phyloP scores from a whole-genome alignment of 2,329 filamentous ascomycete genomes.

The Endoconidiophora laricicola region DNA sequence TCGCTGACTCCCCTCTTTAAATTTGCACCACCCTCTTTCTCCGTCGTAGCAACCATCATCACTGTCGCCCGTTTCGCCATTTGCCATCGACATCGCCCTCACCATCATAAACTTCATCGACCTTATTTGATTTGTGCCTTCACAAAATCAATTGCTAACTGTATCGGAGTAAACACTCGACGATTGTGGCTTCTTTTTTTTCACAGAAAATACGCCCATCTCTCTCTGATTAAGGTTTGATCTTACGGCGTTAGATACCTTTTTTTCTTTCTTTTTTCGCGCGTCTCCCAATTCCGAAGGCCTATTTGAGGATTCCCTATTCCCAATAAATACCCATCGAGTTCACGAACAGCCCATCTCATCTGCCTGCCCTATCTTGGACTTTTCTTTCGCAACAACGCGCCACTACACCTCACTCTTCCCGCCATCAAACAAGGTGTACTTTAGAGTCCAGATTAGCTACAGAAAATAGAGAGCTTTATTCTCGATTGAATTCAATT shows the following conservation, averaged over 20 bases:
- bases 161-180: too few species aligned
- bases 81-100: too few species aligned
- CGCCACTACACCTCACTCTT: constrained; percentile 11
- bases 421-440: constrained; percentile 8
- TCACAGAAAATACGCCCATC: too few species aligned
- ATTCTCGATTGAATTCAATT: constrained; percentile 5
- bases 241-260: constrained; percentile 1
- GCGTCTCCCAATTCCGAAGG: not conserved
- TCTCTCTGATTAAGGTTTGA: constrained; percentile 5
- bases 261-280: not conserved
- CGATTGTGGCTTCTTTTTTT: too few species aligned
- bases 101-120: too few species aligned
- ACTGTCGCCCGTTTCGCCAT: too few species aligned
- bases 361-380: not conserved
- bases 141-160: not conserved
- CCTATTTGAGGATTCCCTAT: too few species aligned
- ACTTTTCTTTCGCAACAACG: constrained; percentile 7
- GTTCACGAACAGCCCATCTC: constrained; percentile 9
- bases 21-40: not conserved
- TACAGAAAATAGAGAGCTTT: constrained; percentile 1
- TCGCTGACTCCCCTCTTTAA: not conserved
- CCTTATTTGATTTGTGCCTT: not conserved
- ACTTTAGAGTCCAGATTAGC: constrained; percentile 10
- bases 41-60: too few species aligned
- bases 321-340: not conserved